Conservation (phyloP, 164 flowering plant species). For the Malania oleifera region DNA sequence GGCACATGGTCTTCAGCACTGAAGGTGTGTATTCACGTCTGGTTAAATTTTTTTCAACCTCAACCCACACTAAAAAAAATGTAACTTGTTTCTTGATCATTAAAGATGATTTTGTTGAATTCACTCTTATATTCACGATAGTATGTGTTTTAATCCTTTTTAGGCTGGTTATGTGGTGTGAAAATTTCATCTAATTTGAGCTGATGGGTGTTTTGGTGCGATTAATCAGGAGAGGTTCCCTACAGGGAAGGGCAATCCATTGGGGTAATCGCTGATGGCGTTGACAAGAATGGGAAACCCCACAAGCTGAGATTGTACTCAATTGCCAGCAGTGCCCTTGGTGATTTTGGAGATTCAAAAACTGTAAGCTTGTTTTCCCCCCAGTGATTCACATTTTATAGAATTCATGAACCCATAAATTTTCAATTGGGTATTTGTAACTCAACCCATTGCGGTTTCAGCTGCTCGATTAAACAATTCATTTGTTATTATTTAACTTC, state of each 20-base stretch:
- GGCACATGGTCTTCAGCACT: conserved; percentile 99
- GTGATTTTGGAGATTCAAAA: conserved; percentile 98
- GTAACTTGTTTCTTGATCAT: neutral
- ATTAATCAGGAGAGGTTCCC: conserved; percentile 64
- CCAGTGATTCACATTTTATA: neutral
- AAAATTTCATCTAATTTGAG: neutral
- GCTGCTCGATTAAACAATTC: neutral
- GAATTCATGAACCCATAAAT: neutral
- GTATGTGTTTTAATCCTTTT: neutral
- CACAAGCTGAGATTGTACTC: conserved; percentile 94
- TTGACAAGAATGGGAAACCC: conserved; percentile 92
- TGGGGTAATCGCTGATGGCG: conserved; percentile 89
- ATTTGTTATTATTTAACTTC: neutral
- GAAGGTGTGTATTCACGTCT: conserved; percentile 57
- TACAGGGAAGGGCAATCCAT: conserved; percentile 98
- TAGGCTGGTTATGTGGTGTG: neutral
- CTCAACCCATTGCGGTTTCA: neutral
- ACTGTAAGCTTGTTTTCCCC: conserved; percentile 47
- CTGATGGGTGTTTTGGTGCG: conserved; percentile 10
- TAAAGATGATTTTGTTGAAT: neutral
- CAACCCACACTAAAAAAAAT: neutral
- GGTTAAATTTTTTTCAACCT: neutral
- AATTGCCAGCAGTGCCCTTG: conserved; percentile 98
- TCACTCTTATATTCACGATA: neutral
- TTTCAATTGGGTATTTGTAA: neutral